A percentile compares a stretch with the other conserved stretches of the same genome.
Evolutionary conservation across 129 eudicot genomes (phyloP).

Genomic region (Oenanthe sinensis): DNA sequence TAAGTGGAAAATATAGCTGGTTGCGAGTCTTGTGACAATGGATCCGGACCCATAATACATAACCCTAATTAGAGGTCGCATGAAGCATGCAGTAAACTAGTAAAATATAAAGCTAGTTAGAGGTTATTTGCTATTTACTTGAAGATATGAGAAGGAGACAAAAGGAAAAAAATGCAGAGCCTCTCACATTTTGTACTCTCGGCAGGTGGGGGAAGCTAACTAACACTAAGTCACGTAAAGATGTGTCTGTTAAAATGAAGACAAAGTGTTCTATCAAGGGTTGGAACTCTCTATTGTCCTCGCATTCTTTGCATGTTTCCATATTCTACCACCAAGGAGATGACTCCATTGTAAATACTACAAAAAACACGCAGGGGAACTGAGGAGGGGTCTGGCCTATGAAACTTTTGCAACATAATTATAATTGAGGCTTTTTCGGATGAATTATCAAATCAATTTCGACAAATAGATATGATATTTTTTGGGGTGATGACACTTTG

Average conservation of each 20-base stretch:
- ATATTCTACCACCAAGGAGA: not conserved
- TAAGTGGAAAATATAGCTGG: no score
- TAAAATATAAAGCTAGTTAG: not conserved
- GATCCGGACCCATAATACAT: no score
- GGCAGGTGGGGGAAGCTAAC: not conserved
- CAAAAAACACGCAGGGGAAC: not conserved
- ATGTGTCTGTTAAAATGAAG: slow-evolving; percentile 6
- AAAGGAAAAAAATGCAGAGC: not conserved
- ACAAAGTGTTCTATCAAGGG: not conserved
- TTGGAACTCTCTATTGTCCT: not conserved
- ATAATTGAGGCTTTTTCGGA: not conserved
- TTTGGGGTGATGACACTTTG: not conserved
- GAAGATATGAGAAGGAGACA: not conserved
- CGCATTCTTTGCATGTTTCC: not conserved
- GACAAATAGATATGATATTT: slow-evolving; percentile 1
- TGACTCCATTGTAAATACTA: not conserved
- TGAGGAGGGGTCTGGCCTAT: not conserved
- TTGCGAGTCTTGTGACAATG: no score
- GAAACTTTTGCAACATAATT: not conserved
- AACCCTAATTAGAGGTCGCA: no score
- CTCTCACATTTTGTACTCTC: not conserved
- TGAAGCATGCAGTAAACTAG: not conserved
- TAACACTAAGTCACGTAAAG: not conserved
- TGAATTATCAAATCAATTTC: slow-evolving; percentile 3
- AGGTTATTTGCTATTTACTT: not conserved